These are phyloP conservation scores for Cephaloascus fragrans DNA, from an alignment of 805 yeast species.

Conservation along the genomic window DNA sequence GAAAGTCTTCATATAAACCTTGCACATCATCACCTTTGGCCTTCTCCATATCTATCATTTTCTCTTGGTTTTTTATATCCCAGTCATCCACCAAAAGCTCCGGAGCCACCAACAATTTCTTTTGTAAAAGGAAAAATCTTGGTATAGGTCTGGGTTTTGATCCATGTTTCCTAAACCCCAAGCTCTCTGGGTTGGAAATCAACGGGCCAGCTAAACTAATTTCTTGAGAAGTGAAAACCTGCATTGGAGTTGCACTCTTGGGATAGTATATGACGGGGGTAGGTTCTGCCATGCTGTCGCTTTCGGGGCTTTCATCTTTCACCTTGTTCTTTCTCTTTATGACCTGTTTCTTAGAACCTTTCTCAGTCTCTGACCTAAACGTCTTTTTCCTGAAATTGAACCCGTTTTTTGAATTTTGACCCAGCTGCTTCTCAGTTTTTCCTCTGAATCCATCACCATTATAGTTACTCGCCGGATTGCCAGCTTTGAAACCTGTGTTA, in stretches of 20 bases:
- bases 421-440: background rate
- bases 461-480: no score
- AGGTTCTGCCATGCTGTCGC: background rate
- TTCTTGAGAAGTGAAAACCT: conserved; percentile 12
- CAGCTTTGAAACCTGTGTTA: background rate
- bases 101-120: conserved; percentile 22
- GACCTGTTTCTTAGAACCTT: background rate
- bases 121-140: conserved; percentile 23
- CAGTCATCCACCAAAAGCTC: conserved; percentile 37
- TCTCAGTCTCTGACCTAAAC: no score
- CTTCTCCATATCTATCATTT: conserved; percentile 43
- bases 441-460: no score
- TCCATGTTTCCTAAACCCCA: conserved; percentile 15
- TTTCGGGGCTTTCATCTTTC: background rate
- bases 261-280: background rate
- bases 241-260: conserved; percentile 3
- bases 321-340: background rate
- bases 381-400: background rate
- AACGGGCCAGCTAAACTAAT: conserved; percentile 18
- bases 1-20: conserved; percentile 66
- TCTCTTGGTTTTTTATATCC: conserved; percentile 68
- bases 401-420: background rate
- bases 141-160: conserved; percentile 19
- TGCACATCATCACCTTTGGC: conserved; percentile 47
- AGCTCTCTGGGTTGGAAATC: conserved; percentile 15